A percentile compares a stretch with the other conserved stretches of the same genome.
These are phyloP conservation scores for Artomyces pyxidatus DNA, from an alignment of 768 basidiomycete genomes.

Conservation along the genomic window DNA sequence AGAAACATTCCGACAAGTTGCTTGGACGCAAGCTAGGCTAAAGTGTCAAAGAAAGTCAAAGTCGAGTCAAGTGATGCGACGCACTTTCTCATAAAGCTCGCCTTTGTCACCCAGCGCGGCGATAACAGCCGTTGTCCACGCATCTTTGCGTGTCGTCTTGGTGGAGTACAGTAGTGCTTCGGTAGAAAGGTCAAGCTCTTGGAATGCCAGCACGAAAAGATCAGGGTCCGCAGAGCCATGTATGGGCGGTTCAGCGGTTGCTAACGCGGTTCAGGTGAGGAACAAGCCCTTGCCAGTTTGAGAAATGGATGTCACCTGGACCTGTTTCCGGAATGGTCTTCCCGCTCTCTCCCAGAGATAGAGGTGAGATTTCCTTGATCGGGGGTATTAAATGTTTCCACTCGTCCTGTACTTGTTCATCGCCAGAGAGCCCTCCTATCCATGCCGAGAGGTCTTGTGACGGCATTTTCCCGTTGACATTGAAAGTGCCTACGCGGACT, in stretches of 20 bases:
- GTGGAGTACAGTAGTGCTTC: conserved; percentile 71
- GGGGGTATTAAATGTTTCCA: conserved; percentile 16
- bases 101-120: conserved; percentile 65
- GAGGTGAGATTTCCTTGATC: conserved; percentile 18
- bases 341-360: conserved; percentile 15
- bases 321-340: neutral
- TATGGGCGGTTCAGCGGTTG: too few species aligned
- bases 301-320: too few species aligned
- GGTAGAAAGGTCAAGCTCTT: conserved; percentile 72
- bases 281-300: too few species aligned
- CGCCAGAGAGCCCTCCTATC: conserved; percentile 31
- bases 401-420: neutral
- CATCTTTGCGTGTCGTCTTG: conserved; percentile 55
- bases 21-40: conserved; percentile 52
- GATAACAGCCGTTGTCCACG: conserved; percentile 60
- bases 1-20: conserved; percentile 85
- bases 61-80: neutral
- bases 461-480: conserved; percentile 73
- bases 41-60: neutral
- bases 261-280: too few species aligned
- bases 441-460: conserved; percentile 65
- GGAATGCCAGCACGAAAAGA: conserved; percentile 67
- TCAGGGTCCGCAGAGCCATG: too few species aligned
- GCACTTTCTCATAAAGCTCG: conserved; percentile 58
- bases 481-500: conserved; percentile 72